These are phyloP conservation scores for Iberis amara DNA, from an alignment of 441 rosid genomes.

Conservation along the genomic window DNA sequence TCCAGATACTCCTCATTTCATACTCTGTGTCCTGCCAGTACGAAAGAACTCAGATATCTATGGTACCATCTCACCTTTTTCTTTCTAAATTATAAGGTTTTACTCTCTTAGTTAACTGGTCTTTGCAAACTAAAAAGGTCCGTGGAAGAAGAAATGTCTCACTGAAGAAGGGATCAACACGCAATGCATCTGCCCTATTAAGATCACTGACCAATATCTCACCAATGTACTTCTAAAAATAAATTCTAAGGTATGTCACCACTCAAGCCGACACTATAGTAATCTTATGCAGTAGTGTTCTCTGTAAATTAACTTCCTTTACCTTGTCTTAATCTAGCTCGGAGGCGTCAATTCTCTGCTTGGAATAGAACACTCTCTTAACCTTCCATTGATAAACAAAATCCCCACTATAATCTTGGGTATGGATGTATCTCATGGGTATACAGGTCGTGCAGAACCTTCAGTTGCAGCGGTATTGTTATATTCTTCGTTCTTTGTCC, in stretches of 20 bases:
- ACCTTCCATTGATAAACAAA: slow-evolving; percentile 50
- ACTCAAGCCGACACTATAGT: slow-evolving; percentile 19
- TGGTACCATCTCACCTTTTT: slow-evolving; percentile 38
- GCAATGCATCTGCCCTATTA: slow-evolving; percentile 76
- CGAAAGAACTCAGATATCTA: slow-evolving; percentile 76
- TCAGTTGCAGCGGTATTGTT: slow-evolving; percentile 73
- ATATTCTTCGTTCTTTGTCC: not conserved
- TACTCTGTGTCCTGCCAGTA: slow-evolving; percentile 84
- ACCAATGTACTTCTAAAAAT: slow-evolving; percentile 90
- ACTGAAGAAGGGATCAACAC: slow-evolving; percentile 67
- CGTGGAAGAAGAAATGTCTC: slow-evolving; percentile 85
- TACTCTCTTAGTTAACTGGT: slow-evolving; percentile 12
- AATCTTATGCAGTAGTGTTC: slow-evolving; percentile 1
- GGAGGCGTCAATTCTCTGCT: slow-evolving; percentile 92
- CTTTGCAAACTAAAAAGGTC: slow-evolving; percentile 45
- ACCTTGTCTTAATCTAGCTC: slow-evolving; percentile 44
- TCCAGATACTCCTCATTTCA: slow-evolving; percentile 50
- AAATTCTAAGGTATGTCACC: slow-evolving; percentile 62
- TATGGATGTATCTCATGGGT: slow-evolving; percentile 96
- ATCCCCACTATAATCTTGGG: slow-evolving; percentile 90
- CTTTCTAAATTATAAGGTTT: not conserved
- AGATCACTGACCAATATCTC: slow-evolving; percentile 72
- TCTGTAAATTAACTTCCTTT: slow-evolving; percentile 18
- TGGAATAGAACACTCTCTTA: slow-evolving; percentile 48
- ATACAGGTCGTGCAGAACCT: slow-evolving; percentile 80